phyloP scores from a whole-genome alignment of 2,329 filamentous ascomycete species.

The Furcasterigmium furcatum region DNA sequence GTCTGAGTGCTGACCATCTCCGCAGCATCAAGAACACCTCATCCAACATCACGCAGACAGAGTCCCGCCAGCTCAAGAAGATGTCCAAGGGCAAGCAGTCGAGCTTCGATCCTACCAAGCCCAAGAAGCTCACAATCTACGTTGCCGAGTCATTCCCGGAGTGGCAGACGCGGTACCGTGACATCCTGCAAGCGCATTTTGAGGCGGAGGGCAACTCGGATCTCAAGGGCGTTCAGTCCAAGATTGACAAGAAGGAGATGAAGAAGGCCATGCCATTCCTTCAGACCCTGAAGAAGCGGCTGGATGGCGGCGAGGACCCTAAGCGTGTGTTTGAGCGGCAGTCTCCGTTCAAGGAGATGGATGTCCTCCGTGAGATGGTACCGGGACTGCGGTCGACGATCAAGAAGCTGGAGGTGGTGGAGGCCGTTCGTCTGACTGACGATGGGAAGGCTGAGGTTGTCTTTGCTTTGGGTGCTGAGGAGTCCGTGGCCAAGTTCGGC shows the following conservation, averaged over 20 bases:
- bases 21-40: slow-evolving; percentile 61
- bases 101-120: slow-evolving; percentile 83
- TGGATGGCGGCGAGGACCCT: slow-evolving; percentile 66
- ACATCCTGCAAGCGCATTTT: slow-evolving; percentile 23
- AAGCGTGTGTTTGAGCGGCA: slow-evolving; percentile 76
- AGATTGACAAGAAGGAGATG: slow-evolving; percentile 82
- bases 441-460: not conserved
- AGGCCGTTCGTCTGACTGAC: not conserved
- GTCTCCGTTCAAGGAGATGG: slow-evolving; percentile 81
- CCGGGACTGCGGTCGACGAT: not conserved
- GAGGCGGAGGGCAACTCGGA: slow-evolving; percentile 56
- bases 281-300: slow-evolving; percentile 78
- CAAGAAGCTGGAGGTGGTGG: not conserved
- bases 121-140: slow-evolving; percentile 89
- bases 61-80: slow-evolving; percentile 80
- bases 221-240: slow-evolving; percentile 73
- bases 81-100: slow-evolving; percentile 88
- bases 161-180: slow-evolving; percentile 91
- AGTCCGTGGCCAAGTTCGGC: not conserved
- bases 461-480: not conserved
- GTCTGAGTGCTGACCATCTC: not conserved
- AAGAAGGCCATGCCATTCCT: slow-evolving; percentile 99
- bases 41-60: slow-evolving; percentile 80
- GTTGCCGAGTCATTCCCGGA: slow-evolving; percentile 74
- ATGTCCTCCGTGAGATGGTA: slow-evolving; percentile 47